Evolutionary conservation across 805 yeast species (phyloP), one percentile per base, ranked within the genome.

Genomic region (Saturnispora besseyi): DNA sequence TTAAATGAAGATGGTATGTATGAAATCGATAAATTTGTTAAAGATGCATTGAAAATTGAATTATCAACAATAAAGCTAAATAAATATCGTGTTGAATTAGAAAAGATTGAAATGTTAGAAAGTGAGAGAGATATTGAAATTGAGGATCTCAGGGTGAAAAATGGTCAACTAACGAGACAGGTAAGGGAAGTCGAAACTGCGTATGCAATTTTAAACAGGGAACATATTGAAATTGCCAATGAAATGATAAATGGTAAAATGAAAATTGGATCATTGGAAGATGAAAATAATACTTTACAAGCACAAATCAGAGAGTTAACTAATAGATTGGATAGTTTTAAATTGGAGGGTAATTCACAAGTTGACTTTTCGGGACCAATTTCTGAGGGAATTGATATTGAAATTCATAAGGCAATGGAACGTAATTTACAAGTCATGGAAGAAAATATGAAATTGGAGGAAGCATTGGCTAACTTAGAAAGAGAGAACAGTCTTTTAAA

Each of bases 211-310:
- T 69, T 91, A 52, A 88, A 87, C 61, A 73, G 78, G 53, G 96
- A 90, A 60, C 97, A 93, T 64, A 78, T 89, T 29, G 84, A 79
- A 49, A 78, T 89, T 36, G 95, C 96, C 4, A 91, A 90, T 66
- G 87, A 82, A 56, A 79, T 93, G 81, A 88, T 91, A 32, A 79
- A 79, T 55, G 83, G 86, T 37, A 82, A 93, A 59, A 77, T 90
- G 38, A 76, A 73, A 48, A 72, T 85, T 26, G 96, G 95, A 2
- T 82, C 84, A 32, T 64, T 91, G 26, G 71, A 76, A 45, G 91
- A 87, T 57, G 95, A 87, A 52, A 86, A 87, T 53, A 74, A 70
- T 26, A 86, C 81, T 42, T 67, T 89, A 45, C 62, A 68, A 28
- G 61, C 63, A 1, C 76, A 72, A 48, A 75, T 82, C 37, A 66